Evolutionary conservation across 2,329 filamentous ascomycete species (phyloP), one percentile per base, ranked within the genome.

Genomic region (Colletotrichum tabaci): DNA sequence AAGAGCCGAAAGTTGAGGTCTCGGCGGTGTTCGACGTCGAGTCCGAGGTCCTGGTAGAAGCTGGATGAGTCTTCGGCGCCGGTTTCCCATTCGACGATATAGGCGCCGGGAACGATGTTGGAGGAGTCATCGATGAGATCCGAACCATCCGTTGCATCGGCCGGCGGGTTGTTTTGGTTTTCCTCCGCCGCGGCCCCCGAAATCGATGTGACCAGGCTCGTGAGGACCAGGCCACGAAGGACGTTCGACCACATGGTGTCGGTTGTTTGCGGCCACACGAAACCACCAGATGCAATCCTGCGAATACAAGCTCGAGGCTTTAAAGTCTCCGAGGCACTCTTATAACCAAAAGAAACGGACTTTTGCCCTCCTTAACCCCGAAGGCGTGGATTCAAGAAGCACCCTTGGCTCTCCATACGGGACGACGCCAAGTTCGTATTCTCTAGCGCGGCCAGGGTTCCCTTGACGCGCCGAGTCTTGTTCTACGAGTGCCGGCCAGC

Each of bases 61-160:
- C 67, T 62, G 10, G 58, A n/a, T 9, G 67, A 8, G 10, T 26
- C n/a, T 1, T 42, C 10, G 53, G 71, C 46, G 21, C 67, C 63
- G 12, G 63, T 73, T 12, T 74, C 72, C 26, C 77, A 69, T 68
- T 77, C 75, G 23, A 77, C 74, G 15, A 77, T 76, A 62, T 67
- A 77, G 44, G 74, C 74, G 10, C 76, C 75, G 13, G 73, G 72
- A 1, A 77, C 70, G 2, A 55, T 40, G 16, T 2, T 18, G 16
- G 23, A 50, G 21, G 40, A 15, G 15, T 47, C 23, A 2, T 64
- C 61, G 61, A 38, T 16, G 9, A 2, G 4, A 16, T 47, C 40
- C 21, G 49, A 13, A 10, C 38, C 61, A 3, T 53, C 13, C 8
- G 38, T 9, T 0, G 0, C 2, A 16, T 35, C 23, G 16, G 12